Percentiles rank a stretch among this genome's conserved stretches.
Evolutionary conservation across 1,284 basidiomycete genomes (phyloP).

Genomic region (Entoloma clypeatum): DNA sequence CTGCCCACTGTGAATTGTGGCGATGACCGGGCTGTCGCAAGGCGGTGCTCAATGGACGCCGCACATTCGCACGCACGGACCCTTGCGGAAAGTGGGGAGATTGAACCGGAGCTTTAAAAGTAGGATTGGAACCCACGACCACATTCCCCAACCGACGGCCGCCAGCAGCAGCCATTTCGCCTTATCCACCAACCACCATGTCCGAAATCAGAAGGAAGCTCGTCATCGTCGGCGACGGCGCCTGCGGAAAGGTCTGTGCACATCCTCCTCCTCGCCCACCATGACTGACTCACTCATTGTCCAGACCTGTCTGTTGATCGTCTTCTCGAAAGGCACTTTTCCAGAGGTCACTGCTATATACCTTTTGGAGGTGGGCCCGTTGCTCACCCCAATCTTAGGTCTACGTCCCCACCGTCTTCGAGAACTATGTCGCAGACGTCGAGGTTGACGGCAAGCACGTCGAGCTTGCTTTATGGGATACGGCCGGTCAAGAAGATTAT

Average conservation of each 20-base stretch:
- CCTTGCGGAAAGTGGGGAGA: conserved; percentile 3
- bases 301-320: conserved; percentile 79
- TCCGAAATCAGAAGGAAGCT: conserved; percentile 76
- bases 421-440: conserved; percentile 87
- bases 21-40: no score
- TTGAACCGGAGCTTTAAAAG: conserved; percentile 21
- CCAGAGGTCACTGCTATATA: conserved; percentile 61
- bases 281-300: conserved; percentile 4
- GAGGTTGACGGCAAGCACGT: conserved; percentile 91
- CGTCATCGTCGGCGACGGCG: conserved; percentile 80
- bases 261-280: conserved; percentile 3
- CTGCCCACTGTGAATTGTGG: no score
- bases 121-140: conserved; percentile 13
- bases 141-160: conserved; percentile 5
- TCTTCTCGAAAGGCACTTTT: conserved; percentile 90
- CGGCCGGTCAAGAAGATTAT: conserved; percentile 88
- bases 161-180: neutral
- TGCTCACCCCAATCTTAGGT: conserved; percentile 5
- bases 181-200: conserved; percentile 32
- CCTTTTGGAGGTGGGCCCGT: neutral
- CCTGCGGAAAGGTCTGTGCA: conserved; percentile 75
- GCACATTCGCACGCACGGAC: conserved; percentile 22
- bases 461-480: conserved; percentile 94
- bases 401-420: conserved; percentile 84
- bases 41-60: no score